Evolutionary conservation across 2,329 filamentous ascomycete species (phyloP).

Genomic region (Colletotrichum tabaci): DNA sequence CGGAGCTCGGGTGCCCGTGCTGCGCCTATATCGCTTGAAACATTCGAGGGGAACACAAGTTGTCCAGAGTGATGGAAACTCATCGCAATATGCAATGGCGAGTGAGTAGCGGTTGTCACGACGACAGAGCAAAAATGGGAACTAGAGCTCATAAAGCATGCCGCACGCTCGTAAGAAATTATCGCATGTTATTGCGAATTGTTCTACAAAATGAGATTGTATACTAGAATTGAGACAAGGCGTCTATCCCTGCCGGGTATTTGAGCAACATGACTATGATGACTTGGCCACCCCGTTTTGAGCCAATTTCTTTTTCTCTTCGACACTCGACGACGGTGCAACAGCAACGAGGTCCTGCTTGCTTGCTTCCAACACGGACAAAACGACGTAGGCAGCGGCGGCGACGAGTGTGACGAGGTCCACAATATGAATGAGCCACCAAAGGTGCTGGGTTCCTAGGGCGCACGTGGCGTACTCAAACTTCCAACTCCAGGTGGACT

Average conservation of each 20-base stretch:
- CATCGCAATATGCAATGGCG: neutral
- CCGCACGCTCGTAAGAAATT: neutral
- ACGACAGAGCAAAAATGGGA: neutral
- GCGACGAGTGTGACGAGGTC: conserved; percentile 67
- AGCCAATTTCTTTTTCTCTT: conserved; percentile 17
- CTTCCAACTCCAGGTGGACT: conserved; percentile 79
- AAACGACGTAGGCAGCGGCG: conserved; percentile 47
- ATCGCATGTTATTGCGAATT: neutral
- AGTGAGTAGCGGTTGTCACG: neutral
- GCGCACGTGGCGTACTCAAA: conserved; percentile 85
- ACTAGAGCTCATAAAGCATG: neutral
- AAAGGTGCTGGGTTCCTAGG: conserved; percentile 89
- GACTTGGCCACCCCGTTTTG: conserved; percentile 29
- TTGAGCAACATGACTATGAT: conserved; percentile 35
- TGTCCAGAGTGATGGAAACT: neutral
- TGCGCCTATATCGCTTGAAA: no score
- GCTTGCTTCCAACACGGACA: conserved; percentile 33
- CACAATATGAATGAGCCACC: conserved; percentile 91
- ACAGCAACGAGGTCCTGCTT: neutral
- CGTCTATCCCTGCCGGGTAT: conserved; percentile 39
- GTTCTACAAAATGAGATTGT: conserved; percentile 33
- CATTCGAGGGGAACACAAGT: neutral
- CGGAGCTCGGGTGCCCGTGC: neutral
- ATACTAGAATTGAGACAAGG: conserved; percentile 39
- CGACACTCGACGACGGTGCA: neutral